phyloP scores from a whole-genome alignment of 2,329 filamentous ascomycete species.

The Tolypocladium nubicola region DNA sequence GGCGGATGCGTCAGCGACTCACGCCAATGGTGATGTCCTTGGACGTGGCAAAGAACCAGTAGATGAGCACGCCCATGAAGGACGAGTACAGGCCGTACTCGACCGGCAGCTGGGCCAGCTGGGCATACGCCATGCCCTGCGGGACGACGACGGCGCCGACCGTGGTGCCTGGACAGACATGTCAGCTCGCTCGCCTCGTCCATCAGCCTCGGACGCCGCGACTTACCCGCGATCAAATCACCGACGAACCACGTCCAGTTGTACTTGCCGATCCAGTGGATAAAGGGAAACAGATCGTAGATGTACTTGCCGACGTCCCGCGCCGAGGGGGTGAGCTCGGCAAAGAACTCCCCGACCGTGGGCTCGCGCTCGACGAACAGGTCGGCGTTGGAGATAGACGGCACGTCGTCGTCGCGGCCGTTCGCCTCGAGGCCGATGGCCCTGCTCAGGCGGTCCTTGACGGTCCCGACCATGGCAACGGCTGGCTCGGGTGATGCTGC shows the following conservation, averaged over 20 bases:
- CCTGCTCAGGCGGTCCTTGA: slow-evolving; percentile 17
- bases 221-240: slow-evolving; percentile 27
- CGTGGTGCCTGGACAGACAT: slow-evolving; percentile 22
- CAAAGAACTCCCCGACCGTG: slow-evolving; percentile 29
- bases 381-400: slow-evolving; percentile 25
- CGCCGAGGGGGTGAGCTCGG: slow-evolving; percentile 23
- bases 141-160: slow-evolving; percentile 45
- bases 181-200: slow-evolving; percentile 7
- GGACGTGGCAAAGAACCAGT: slow-evolving; percentile 97
- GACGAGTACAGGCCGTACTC: slow-evolving; percentile 56
- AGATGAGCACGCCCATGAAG: slow-evolving; percentile 89
- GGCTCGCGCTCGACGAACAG: slow-evolving; percentile 29
- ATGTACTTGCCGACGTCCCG: slow-evolving; percentile 22
- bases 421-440: slow-evolving; percentile 21
- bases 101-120: slow-evolving; percentile 34
- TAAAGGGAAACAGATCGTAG: slow-evolving; percentile 35
- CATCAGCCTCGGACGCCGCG: not conserved
- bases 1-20: slow-evolving; percentile 22
- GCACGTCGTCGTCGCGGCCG: slow-evolving; percentile 20
- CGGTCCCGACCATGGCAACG: slow-evolving; percentile 6
- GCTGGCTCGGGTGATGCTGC: not conserved
- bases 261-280: slow-evolving; percentile 39
- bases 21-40: slow-evolving; percentile 83
- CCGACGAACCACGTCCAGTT: slow-evolving; percentile 36
- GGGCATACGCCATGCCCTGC: slow-evolving; percentile 43